Evolutionary conservation across 2,329 filamentous ascomycete genomes (phyloP).

Genomic region (Penicillium hesseltinei): DNA sequence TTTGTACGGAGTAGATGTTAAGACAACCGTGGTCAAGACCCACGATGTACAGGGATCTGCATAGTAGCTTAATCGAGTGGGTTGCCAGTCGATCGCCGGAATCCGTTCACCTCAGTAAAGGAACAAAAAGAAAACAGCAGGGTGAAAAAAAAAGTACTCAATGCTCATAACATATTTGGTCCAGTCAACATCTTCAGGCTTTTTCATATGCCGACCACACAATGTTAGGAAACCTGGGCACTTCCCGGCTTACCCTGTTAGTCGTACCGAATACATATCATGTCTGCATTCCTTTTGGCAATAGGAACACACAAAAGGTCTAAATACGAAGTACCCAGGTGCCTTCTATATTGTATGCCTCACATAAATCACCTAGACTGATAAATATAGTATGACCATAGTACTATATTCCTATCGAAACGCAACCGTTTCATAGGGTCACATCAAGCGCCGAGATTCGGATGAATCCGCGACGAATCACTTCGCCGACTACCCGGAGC

Average conservation of each 20-base stretch:
- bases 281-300: not conserved
- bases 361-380: not conserved
- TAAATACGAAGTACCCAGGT: not conserved
- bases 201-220: not conserved
- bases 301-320: not conserved
- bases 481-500: conserved; percentile 11
- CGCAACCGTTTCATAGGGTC: not conserved
- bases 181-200: not conserved
- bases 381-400: not conserved
- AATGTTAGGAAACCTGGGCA: not conserved
- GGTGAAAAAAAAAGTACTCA: not conserved
- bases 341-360: not conserved
- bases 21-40: not conserved
- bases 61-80: conserved; percentile 11
- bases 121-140: not conserved
- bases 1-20: not conserved
- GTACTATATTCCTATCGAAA: not conserved
- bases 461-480: conserved; percentile 19
- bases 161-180: not conserved
- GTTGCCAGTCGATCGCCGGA: conserved; percentile 15
- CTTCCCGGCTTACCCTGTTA: not conserved
- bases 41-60: conserved; percentile 13
- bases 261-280: not conserved
- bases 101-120: not conserved
- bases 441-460: conserved; percentile 20